These are phyloP conservation scores for Phytopythium sindhum DNA, from an alignment of 352 stramenopile genomes.

Conservation along the genomic window DNA sequence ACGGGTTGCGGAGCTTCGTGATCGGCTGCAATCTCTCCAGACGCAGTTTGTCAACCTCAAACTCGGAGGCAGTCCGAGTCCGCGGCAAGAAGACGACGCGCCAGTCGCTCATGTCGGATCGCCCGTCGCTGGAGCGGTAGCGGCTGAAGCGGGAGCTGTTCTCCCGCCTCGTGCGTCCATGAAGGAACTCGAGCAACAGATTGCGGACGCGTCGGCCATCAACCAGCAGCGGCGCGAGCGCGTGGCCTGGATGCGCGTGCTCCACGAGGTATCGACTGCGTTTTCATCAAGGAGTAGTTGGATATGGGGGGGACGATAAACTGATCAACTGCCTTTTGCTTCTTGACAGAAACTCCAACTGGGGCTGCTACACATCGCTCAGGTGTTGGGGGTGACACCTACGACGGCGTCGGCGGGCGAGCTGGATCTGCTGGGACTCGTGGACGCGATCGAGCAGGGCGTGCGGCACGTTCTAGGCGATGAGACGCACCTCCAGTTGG, in stretches of 20 bases:
- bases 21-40: slow-evolving; percentile 55
- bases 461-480: slow-evolving; percentile 75
- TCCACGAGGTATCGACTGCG: slow-evolving; percentile 44
- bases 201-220: slow-evolving; percentile 36
- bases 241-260: slow-evolving; percentile 39
- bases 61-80: slow-evolving; percentile 46
- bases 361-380: slow-evolving; percentile 71
- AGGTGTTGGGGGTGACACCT: slow-evolving; percentile 55
- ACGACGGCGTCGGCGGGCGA: slow-evolving; percentile 17
- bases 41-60: slow-evolving; percentile 69
- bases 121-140: slow-evolving; percentile 8
- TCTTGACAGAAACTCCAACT: slow-evolving; percentile 53
- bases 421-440: slow-evolving; percentile 59
- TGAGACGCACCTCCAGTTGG: slow-evolving; percentile 56
- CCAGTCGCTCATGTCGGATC: slow-evolving; percentile 5
- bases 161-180: slow-evolving; percentile 9
- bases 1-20: slow-evolving; percentile 53
- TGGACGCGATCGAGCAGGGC: slow-evolving; percentile 71
- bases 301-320: not conserved
- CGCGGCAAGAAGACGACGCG: slow-evolving; percentile 16
- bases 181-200: slow-evolving; percentile 67
- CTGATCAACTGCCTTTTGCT: not conserved
- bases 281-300: not conserved
- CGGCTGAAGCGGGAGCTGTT: slow-evolving; percentile 7
- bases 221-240: slow-evolving; percentile 77